A percentile compares a stretch with the other conserved stretches of the same genome.
These are phyloP conservation scores for Aspergillus thermomutatus DNA, from an alignment of 2,329 filamentous ascomycete species.

Conservation along the genomic window DNA sequence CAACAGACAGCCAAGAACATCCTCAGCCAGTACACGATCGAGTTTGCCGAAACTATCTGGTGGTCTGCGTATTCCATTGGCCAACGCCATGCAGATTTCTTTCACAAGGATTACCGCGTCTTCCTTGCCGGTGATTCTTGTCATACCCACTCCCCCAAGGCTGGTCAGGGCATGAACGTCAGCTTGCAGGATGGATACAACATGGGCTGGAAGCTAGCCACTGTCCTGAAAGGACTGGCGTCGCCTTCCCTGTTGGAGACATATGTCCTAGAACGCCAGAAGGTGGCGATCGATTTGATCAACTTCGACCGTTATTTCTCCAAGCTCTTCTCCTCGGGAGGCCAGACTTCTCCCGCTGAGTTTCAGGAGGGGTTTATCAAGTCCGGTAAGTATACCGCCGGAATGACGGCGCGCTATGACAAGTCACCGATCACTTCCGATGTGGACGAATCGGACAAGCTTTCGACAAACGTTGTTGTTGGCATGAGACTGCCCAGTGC, in stretches of 20 bases:
- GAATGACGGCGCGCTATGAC: slow-evolving; percentile 55
- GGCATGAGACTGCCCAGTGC: slow-evolving; percentile 53
- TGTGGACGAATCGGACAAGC: slow-evolving; percentile 29
- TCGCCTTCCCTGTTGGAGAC: slow-evolving; percentile 47
- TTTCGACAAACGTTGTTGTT: slow-evolving; percentile 38
- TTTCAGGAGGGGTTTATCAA: slow-evolving; percentile 58
- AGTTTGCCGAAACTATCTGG: slow-evolving; percentile 58
- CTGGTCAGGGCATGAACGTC: slow-evolving; percentile 59
- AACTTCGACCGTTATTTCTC: slow-evolving; percentile 58
- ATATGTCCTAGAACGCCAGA: slow-evolving; percentile 52
- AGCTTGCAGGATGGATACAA: slow-evolving; percentile 60
- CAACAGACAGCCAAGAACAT: slow-evolving; percentile 52
- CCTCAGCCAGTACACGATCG: slow-evolving; percentile 54
- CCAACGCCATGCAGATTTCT: slow-evolving; percentile 67
- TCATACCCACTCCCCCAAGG: slow-evolving; percentile 67
- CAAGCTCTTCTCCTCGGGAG: slow-evolving; percentile 50
- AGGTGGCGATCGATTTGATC: slow-evolving; percentile 56
- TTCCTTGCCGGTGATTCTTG: slow-evolving; percentile 69
- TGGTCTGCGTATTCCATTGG: slow-evolving; percentile 71
- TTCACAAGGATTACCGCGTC: slow-evolving; percentile 62
- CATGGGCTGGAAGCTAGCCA: slow-evolving; percentile 58
- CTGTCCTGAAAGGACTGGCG: slow-evolving; percentile 47
- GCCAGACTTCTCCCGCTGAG: slow-evolving; percentile 43
- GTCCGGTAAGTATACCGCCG: slow-evolving; percentile 59
- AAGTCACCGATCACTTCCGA: slow-evolving; percentile 47